These are phyloP conservation scores for Bryoerythrophyllum caledonicum DNA, from an alignment of 225 moss, liverwort and hornwort species.

Conservation along the genomic window DNA sequence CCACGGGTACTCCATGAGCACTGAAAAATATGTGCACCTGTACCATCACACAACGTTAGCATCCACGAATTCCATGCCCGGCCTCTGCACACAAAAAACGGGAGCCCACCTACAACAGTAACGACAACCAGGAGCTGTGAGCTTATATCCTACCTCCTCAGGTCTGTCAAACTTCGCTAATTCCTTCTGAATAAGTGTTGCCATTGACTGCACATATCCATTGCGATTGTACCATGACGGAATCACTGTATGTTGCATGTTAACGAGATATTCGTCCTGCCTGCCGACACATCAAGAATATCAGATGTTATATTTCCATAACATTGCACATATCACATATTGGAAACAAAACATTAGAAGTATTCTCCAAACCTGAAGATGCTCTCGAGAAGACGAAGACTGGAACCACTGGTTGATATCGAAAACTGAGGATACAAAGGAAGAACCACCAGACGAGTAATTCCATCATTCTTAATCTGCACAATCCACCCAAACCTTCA, in stretches of 20 bases:
- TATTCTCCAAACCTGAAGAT: slow-evolving; percentile 65
- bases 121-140: background rate
- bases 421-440: slow-evolving; percentile 98
- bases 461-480: slow-evolving; percentile 93
- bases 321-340: background rate
- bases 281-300: slow-evolving; percentile 39
- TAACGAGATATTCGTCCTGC: slow-evolving; percentile 96
- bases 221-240: slow-evolving; percentile 97
- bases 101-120: slow-evolving; percentile 15
- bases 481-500: slow-evolving; percentile 15
- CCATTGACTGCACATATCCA: slow-evolving; percentile 98
- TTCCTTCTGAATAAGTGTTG: slow-evolving; percentile 86
- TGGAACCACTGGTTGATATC: slow-evolving; percentile 97
- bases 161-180: slow-evolving; percentile 78
- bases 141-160: slow-evolving; percentile 63
- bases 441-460: slow-evolving; percentile 93
- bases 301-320: background rate
- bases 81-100: background rate
- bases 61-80: background rate
- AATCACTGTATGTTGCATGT: slow-evolving; percentile 99
- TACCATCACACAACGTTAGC: slow-evolving; percentile 15
- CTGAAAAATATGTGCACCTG: slow-evolving; percentile 99
- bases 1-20: slow-evolving; percentile 96
- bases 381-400: slow-evolving; percentile 93
- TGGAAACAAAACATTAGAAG: background rate